Evolutionary conservation across 306 rosid species (phyloP), one percentile per base, ranked within the genome.

Genomic region (Cucumis cinereus): DNA sequence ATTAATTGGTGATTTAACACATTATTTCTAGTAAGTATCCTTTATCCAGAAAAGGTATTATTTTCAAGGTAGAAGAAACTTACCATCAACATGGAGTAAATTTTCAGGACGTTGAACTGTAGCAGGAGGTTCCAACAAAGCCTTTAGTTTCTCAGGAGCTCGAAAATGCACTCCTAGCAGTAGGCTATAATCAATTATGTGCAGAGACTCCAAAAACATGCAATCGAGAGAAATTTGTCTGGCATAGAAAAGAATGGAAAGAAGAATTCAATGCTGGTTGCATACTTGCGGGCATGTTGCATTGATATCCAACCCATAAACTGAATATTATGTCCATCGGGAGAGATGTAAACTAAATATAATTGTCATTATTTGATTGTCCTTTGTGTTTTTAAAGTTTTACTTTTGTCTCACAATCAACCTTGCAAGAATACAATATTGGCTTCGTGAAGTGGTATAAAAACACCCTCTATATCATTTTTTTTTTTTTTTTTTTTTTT

Each of bases 131-230:
- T 89, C 93, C 17, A 69, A 87, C 47, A 88, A 85, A 64, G 90
- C 81, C 83, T 83, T 94, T 74, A 90, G 90, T 84, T 86, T 84
- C 83, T 90, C 89, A 70, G 99, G 99, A 82, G 96, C 97, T 90
- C 95, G 86, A 86, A 94, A 89, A 87, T 94, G 96, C 73, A 94
- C 75, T 72, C 99, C 99, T 88, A 94, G 83, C 78, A 94, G 88
- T 78, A 94, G 96, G 82, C 99, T 94, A 75, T 94, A 94, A 84
- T 94, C 99, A 45, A 94, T 92, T 77, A 94, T 90, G 20, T 81
- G 88, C 86, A 83, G 96, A 74, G 99, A 94, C 85, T 90, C 87
- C 91, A 94, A 86, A 90, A 94, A 94, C 84, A 0, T 67, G 77
- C 96, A 90, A 87, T 94, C 97, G 62, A 89, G 81, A 79, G 81